phyloP scores from a whole-genome alignment of 108 stramenopile species.

The Seminavis robusta region DNA sequence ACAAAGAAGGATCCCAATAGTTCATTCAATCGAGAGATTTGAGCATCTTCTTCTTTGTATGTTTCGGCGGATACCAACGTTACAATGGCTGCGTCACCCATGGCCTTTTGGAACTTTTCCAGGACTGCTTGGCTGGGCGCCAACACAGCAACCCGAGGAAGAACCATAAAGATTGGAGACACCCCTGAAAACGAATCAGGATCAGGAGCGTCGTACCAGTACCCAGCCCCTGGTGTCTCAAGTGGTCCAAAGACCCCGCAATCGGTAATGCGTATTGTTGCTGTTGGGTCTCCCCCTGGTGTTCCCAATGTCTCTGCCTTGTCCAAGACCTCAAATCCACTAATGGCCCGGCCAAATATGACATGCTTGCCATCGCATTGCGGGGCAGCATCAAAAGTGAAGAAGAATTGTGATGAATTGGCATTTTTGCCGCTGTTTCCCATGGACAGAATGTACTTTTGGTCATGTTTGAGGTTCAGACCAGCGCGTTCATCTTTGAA shows the following conservation, averaged over 20 bases:
- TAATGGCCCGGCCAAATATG: constrained; percentile 87
- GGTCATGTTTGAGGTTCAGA: constrained; percentile 74
- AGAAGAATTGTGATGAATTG: constrained; percentile 92
- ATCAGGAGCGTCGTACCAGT: constrained; percentile 82
- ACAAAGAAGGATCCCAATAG: constrained; percentile 44
- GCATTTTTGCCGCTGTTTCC: constrained; percentile 94
- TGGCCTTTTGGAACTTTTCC: constrained; percentile 45
- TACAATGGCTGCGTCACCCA: constrained; percentile 37
- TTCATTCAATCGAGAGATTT: constrained; percentile 12
- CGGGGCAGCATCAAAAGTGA: constrained; percentile 71
- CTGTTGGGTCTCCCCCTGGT: constrained; percentile 36
- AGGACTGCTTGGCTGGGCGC: constrained; percentile 44
- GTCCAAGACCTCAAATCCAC: constrained; percentile 74
- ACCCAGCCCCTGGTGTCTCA: constrained; percentile 57
- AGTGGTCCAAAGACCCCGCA: constrained; percentile 65
- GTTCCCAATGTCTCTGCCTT: neutral
- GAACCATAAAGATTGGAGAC: constrained; percentile 65
- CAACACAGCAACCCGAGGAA: constrained; percentile 66
- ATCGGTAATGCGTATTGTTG: constrained; percentile 52
- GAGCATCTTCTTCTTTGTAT: neutral
- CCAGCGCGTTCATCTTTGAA: constrained; percentile 93
- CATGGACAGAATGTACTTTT: constrained; percentile 84
- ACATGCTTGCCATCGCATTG: constrained; percentile 95
- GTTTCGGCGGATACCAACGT: neutral
- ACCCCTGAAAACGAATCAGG: constrained; percentile 60